Conservation (phyloP, 148 eudicot genomes). For the Gaultheria prostrata region DNA sequence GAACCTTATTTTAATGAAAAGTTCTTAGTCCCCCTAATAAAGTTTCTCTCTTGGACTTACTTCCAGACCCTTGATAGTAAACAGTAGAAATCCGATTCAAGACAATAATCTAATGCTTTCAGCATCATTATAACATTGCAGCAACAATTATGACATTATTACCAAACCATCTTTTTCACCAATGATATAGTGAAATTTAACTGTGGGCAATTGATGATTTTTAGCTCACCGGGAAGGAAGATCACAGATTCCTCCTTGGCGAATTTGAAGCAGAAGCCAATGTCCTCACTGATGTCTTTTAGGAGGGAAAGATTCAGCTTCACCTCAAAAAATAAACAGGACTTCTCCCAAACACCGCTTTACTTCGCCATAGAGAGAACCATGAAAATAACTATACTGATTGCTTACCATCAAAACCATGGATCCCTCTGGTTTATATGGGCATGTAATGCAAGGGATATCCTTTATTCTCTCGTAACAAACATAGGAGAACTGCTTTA, state of each 20-base stretch:
- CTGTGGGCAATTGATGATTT: neutral
- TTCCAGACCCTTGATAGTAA: neutral
- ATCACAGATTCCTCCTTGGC: slow-evolving; percentile 66
- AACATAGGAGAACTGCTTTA: slow-evolving; percentile 61
- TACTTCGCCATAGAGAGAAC: neutral
- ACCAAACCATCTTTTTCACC: neutral
- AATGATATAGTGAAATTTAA: neutral
- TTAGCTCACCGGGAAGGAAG: slow-evolving; percentile 53
- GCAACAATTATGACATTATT: neutral
- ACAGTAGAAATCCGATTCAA: neutral
- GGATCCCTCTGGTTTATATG: slow-evolving; percentile 57
- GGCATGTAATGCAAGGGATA: slow-evolving; percentile 74
- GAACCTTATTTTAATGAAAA: neutral
- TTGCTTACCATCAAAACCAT: slow-evolving; percentile 59
- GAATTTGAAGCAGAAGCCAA: slow-evolving; percentile 61
- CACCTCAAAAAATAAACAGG: slow-evolving; percentile 24
- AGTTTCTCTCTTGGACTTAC: neutral
- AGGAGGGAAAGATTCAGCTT: slow-evolving; percentile 46
- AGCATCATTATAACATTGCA: neutral
- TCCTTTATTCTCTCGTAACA: slow-evolving; percentile 57
- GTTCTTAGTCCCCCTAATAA: neutral
- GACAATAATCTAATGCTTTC: neutral
- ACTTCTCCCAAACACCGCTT: neutral
- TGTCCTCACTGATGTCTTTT: slow-evolving; percentile 51
- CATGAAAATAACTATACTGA: neutral